A percentile compares a stretch with the other conserved stretches of the same genome.
phyloP scores from a whole-genome alignment of 2,329 filamentous ascomycete genomes.

The Parafenestella ontariensis region DNA sequence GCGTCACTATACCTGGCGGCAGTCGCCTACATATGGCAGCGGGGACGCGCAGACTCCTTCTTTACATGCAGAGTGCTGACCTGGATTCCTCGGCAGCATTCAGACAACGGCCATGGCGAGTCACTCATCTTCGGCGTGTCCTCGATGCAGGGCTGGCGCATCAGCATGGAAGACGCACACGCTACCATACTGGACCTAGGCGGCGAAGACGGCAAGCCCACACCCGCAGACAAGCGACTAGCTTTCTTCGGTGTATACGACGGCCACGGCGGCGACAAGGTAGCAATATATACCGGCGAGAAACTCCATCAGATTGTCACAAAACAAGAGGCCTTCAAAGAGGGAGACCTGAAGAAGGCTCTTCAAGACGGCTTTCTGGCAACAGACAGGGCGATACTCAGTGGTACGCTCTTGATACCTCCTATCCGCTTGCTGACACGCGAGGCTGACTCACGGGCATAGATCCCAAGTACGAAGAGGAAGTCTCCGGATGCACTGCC shows the following conservation, averaged over 20 bases:
- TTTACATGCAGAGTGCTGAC: slow-evolving; percentile 8
- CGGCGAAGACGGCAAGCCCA: slow-evolving; percentile 61
- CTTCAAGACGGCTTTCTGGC: slow-evolving; percentile 97
- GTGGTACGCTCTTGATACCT: slow-evolving; percentile 66
- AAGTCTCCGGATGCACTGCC: slow-evolving; percentile 97
- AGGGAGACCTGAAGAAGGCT: slow-evolving; percentile 90
- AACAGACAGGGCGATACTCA: slow-evolving; percentile 93
- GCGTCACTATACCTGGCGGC: slow-evolving; percentile 11
- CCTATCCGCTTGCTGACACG: slow-evolving; percentile 8
- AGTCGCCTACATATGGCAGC: slow-evolving; percentile 12
- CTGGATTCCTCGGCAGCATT: slow-evolving; percentile 66
- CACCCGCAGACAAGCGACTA: slow-evolving; percentile 73
- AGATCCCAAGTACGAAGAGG: slow-evolving; percentile 98
- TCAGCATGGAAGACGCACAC: slow-evolving; percentile 99
- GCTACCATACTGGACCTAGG: slow-evolving; percentile 84
- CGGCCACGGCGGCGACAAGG: slow-evolving; percentile 95
- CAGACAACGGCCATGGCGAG: slow-evolving; percentile 89
- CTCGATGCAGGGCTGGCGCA: slow-evolving; percentile 99
- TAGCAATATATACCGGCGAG: slow-evolving; percentile 90
- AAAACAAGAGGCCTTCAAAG: slow-evolving; percentile 92
- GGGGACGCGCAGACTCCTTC: not conserved
- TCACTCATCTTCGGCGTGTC: slow-evolving; percentile 92
- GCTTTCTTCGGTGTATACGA: slow-evolving; percentile 99
- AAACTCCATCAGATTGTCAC: slow-evolving; percentile 93
- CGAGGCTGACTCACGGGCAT: slow-evolving; percentile 40